Evolutionary conservation across 345 rosid genomes (phyloP), one percentile per base, ranked within the genome.

Genomic region (Leavenworthia alabamica): DNA sequence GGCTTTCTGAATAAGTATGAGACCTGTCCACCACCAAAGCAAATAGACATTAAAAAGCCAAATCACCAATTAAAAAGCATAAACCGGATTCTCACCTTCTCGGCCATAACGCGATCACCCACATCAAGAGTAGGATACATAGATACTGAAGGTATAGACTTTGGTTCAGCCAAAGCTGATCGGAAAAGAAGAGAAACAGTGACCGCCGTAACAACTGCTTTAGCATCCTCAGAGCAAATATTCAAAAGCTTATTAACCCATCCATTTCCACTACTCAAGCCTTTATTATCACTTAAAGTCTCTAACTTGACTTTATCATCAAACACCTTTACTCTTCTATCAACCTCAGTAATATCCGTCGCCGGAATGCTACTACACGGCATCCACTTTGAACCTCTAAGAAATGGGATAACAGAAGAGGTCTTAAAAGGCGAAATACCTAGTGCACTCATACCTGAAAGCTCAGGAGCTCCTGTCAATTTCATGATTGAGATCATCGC

Each of bases 61-160:
- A n/a, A n/a, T n/a, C n/a, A n/a, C n/a, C n/a, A n/a, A n/a, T n/a
- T n/a, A n/a, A n/a, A n/a, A n/a, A n/a, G n/a, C 1, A 12, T 15
- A 53, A 45, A 36, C 29, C 6, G 16, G 8, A 36, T 27, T 10
- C 19, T 81, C 67, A 84, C 96, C 95, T 88, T 91, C 78, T 88
- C 98, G 0, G 96, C 92, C 62, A 91, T 57, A 78, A 91, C 71
- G 51, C 96, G 88, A 70, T 88, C 95, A 35, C 95, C 96, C 11
- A 83, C 84, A 53, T 86, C 90, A 4, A 91, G 81, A 28, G 96
- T 92, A 32, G 98, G 98, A 49, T 27, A 75, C 98, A 92, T 92
- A 62, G 96, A 92, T 13, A 72, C 4, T 0, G 96, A 84, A 8
- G 95, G 92, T 52, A 91, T 91, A 4, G 96, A 86, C 55, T 86